These are phyloP conservation scores for Eleusine coracana DNA, from an alignment of 176 grass and related monocot genomes.

Conservation along the genomic window DNA sequence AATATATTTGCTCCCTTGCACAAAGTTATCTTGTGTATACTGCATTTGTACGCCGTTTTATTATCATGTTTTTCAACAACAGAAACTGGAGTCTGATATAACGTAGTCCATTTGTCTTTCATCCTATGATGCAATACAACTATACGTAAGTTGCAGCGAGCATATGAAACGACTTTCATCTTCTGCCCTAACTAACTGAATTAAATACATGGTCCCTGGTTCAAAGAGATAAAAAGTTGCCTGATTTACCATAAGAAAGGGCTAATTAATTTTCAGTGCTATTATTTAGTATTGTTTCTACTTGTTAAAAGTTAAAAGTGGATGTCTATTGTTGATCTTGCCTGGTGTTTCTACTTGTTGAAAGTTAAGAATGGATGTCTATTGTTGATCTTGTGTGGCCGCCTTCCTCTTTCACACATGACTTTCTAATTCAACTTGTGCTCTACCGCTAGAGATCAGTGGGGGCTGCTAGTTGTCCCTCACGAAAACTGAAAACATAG, in stretches of 20 bases:
- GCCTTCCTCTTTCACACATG: not conserved
- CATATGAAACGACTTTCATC: not conserved
- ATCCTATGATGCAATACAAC: not conserved
- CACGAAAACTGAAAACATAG: constrained; percentile 1
- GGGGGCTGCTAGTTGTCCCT: not conserved
- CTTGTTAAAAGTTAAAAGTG: too few relatives aligned
- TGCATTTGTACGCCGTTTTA: too few relatives aligned
- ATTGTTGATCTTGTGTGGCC: too few relatives aligned
- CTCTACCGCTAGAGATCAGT: not conserved
- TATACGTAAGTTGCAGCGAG: not conserved
- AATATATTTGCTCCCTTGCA: not conserved
- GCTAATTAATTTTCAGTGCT: too few relatives aligned
- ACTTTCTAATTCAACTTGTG: not conserved
- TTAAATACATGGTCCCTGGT: too few relatives aligned
- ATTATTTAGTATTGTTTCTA: too few relatives aligned
- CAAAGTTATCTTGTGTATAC: not conserved
- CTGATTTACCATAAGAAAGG: too few relatives aligned
- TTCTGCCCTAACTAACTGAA: too few relatives aligned
- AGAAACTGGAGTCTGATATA: not conserved
- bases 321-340: too few relatives aligned
- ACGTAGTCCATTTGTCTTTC: not conserved
- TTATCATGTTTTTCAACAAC: not conserved
- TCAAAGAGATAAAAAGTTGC: too few relatives aligned
- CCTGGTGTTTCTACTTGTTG: too few relatives aligned
- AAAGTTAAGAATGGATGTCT: too few relatives aligned